A percentile compares a stretch with the other conserved stretches of the same genome.
phyloP scores from a whole-genome alignment of 2,329 filamentous ascomycete genomes.

The Aspergillus bombycis region DNA sequence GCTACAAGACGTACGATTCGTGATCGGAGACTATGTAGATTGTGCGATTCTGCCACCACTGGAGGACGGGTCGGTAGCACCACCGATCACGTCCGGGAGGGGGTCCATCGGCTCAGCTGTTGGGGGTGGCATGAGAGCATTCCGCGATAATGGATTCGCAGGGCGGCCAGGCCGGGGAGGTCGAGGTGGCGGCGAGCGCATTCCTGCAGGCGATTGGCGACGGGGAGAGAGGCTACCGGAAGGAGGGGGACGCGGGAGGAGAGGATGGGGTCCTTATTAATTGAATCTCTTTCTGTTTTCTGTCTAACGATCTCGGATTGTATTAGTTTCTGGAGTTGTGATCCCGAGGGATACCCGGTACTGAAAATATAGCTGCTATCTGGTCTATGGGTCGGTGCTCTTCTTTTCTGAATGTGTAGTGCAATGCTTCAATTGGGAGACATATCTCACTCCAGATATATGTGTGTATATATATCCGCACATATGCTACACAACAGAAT shows the following conservation, averaged over 20 bases:
- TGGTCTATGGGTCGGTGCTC: background rate
- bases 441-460: background rate
- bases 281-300: background rate
- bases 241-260: slow-evolving; percentile 37
- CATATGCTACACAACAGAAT: background rate
- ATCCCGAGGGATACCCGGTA: slow-evolving; percentile 17
- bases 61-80: slow-evolving; percentile 72
- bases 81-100: slow-evolving; percentile 55
- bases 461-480: background rate
- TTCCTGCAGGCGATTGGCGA: slow-evolving; percentile 53
- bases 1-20: slow-evolving; percentile 75
- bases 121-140: slow-evolving; percentile 45
- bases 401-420: background rate
- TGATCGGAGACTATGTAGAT: slow-evolving; percentile 85
- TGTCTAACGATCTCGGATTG: background rate
- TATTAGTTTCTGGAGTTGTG: slow-evolving; percentile 19
- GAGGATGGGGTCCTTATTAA: slow-evolving; percentile 46
- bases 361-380: slow-evolving; percentile 2
- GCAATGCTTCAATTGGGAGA: background rate
- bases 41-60: slow-evolving; percentile 79
- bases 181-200: slow-evolving; percentile 46
- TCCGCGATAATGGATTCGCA: slow-evolving; percentile 52
- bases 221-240: slow-evolving; percentile 52
- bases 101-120: slow-evolving; percentile 47
- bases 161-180: slow-evolving; percentile 42